These are phyloP conservation scores for Xylariaceae sp. DNA, from an alignment of 2,329 filamentous ascomycete species.

Conservation along the genomic window DNA sequence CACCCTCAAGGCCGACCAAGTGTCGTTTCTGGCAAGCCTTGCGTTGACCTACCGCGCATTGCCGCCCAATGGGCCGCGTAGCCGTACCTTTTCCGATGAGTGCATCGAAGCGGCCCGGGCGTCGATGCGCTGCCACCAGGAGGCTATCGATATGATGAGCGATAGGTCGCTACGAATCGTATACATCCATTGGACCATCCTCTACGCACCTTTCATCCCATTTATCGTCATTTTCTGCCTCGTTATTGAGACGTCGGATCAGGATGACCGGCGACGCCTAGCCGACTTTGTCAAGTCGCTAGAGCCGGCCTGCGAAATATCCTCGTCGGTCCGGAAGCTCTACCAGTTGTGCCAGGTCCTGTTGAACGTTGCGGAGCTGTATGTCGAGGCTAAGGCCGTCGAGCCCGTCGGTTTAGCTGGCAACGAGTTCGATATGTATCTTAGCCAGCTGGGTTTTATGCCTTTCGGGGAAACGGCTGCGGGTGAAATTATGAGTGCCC, in stretches of 20 bases:
- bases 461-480: conserved; percentile 19
- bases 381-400: conserved; percentile 49
- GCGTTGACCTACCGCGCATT: conserved; percentile 41
- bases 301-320: conserved; percentile 41
- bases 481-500: conserved; percentile 3
- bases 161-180: conserved; percentile 36
- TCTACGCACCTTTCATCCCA: conserved; percentile 48
- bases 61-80: conserved; percentile 28
- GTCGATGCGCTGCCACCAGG: conserved; percentile 37
- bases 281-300: conserved; percentile 47
- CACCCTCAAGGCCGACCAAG: conserved; percentile 37
- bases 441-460: conserved; percentile 33
- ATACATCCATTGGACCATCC: conserved; percentile 42
- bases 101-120: conserved; percentile 39
- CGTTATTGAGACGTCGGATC: conserved; percentile 41
- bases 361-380: conserved; percentile 52
- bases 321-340: conserved; percentile 47
- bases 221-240: conserved; percentile 50
- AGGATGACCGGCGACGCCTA: conserved; percentile 42
- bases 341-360: conserved; percentile 55
- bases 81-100: conserved; percentile 36
- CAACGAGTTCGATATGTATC: conserved; percentile 32
- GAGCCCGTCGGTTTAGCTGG: conserved; percentile 25
- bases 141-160: conserved; percentile 36
- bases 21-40: conserved; percentile 38